These are phyloP conservation scores for Panellus pusillus DNA, from an alignment of 768 basidiomycete species.

Conservation along the genomic window DNA sequence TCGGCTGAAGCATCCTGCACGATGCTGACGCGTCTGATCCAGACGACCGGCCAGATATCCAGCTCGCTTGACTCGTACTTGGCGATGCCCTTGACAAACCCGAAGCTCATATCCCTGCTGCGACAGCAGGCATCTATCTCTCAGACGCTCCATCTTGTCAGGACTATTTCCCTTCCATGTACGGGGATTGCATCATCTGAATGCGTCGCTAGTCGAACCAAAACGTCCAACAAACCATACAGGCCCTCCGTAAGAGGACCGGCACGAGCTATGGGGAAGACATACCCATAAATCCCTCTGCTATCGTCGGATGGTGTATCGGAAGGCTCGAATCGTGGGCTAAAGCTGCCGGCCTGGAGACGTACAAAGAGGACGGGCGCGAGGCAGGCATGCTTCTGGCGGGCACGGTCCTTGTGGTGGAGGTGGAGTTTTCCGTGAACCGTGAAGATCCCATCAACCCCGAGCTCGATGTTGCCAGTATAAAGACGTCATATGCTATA, in stretches of 20 bases:
- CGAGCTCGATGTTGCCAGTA: slow-evolving; percentile 46
- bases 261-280: slow-evolving; percentile 61
- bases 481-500: slow-evolving; percentile 76
- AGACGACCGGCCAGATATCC: slow-evolving; percentile 51
- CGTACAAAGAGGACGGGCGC: slow-evolving; percentile 62
- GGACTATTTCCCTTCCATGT: slow-evolving; percentile 23
- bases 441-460: slow-evolving; percentile 36
- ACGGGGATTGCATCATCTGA: slow-evolving; percentile 18
- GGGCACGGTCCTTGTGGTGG: slow-evolving; percentile 79
- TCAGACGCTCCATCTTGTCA: slow-evolving; percentile 54
- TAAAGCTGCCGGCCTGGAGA: slow-evolving; percentile 67
- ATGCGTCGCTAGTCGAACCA: slow-evolving; percentile 48
- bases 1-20: slow-evolving; percentile 42
- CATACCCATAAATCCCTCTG: slow-evolving; percentile 49
- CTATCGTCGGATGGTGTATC: slow-evolving; percentile 58
- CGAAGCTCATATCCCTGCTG: slow-evolving; percentile 67
- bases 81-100: slow-evolving; percentile 53
- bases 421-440: slow-evolving; percentile 63
- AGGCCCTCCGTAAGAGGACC: slow-evolving; percentile 45
- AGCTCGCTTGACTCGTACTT: slow-evolving; percentile 54
- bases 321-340: slow-evolving; percentile 63
- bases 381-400: slow-evolving; percentile 62
- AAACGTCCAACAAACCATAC: slow-evolving; percentile 49
- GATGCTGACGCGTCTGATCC: slow-evolving; percentile 51
- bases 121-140: slow-evolving; percentile 61